These are phyloP conservation scores for Tolypocladium sp. DNA, from an alignment of 2,329 filamentous ascomycete species.

Conservation along the genomic window DNA sequence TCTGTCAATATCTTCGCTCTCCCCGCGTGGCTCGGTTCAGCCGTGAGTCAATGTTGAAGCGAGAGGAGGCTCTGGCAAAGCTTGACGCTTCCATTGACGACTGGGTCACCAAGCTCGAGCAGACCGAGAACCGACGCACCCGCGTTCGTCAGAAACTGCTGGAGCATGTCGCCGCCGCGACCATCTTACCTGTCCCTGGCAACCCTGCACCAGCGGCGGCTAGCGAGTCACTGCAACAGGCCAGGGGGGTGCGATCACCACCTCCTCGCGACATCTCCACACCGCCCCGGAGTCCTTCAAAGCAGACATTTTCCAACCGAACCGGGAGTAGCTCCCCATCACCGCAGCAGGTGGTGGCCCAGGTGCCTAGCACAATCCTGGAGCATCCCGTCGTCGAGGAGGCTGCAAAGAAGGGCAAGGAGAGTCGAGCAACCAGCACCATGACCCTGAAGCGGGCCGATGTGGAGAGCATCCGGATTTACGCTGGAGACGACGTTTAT, in stretches of 20 bases:
- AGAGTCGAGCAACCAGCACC: constrained; percentile 14
- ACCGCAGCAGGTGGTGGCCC: constrained; percentile 41
- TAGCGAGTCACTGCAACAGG: constrained; percentile 32
- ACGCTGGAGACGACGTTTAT: constrained; percentile 59
- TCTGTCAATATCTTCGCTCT: constrained; percentile 68
- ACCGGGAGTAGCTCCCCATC: constrained; percentile 32
- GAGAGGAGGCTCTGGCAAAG: constrained; percentile 70
- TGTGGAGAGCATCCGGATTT: constrained; percentile 59
- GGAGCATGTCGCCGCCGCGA: constrained; percentile 69
- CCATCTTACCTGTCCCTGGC: constrained; percentile 35
- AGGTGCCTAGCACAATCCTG: constrained; percentile 47
- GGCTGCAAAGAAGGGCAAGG: constrained; percentile 16
- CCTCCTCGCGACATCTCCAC: constrained; percentile 38
- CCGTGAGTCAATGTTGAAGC: constrained; percentile 65
- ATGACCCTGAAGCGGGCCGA: constrained; percentile 25
- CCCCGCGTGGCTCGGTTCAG: constrained; percentile 64
- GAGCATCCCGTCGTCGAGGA: constrained; percentile 41
- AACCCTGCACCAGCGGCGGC: constrained; percentile 10
- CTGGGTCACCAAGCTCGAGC: constrained; percentile 72
- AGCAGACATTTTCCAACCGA: constrained; percentile 14
- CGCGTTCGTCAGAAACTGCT: constrained; percentile 71
- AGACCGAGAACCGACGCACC: constrained; percentile 67
- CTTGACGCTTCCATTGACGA: constrained; percentile 72
- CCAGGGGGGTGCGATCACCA: constrained; percentile 28
- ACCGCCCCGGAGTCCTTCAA: constrained; percentile 22